These are phyloP conservation scores for Vitis hybrid DNA, from an alignment of 177 flowering plant genomes.

Conservation along the genomic window DNA sequence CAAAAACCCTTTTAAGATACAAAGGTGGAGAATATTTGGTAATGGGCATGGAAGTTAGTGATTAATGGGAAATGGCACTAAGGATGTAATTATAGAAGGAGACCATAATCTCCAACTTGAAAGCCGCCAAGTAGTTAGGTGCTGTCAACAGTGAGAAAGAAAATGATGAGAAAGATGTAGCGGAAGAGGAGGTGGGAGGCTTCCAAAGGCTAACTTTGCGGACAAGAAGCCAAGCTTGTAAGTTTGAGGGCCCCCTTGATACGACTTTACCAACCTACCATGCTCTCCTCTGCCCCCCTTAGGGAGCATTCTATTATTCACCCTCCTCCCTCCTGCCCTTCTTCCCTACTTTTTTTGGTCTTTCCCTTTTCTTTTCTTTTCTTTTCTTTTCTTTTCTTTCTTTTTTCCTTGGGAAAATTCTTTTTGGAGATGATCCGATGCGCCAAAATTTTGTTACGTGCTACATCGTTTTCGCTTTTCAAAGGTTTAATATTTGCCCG, in stretches of 20 bases:
- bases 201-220: constrained; percentile 27
- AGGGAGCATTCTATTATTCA: too few species aligned
- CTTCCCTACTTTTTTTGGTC: too few species aligned
- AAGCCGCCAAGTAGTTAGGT: constrained; percentile 17
- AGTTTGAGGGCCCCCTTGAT: constrained; percentile 17
- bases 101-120: constrained; percentile 10
- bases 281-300: too few species aligned
- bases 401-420: too few species aligned
- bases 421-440: too few species aligned
- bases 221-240: constrained; percentile 24
- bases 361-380: too few species aligned
- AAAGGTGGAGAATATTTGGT: neutral
- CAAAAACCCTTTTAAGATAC: neutral
- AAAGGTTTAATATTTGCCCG: too few species aligned
- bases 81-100: constrained; percentile 6
- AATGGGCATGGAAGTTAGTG: neutral
- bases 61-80: neutral
- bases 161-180: constrained; percentile 2
- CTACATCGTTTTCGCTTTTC: too few species aligned
- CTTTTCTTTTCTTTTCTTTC: too few species aligned
- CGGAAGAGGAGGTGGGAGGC: neutral
- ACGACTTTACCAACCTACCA: too few species aligned
- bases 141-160: neutral
- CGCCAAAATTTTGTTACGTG: too few species aligned
- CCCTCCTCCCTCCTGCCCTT: too few species aligned